Percentiles rank a stretch among this genome's conserved stretches.
Evolutionary conservation across 345 rosid species (phyloP).

Genomic region (Geranium rotundifolium): DNA sequence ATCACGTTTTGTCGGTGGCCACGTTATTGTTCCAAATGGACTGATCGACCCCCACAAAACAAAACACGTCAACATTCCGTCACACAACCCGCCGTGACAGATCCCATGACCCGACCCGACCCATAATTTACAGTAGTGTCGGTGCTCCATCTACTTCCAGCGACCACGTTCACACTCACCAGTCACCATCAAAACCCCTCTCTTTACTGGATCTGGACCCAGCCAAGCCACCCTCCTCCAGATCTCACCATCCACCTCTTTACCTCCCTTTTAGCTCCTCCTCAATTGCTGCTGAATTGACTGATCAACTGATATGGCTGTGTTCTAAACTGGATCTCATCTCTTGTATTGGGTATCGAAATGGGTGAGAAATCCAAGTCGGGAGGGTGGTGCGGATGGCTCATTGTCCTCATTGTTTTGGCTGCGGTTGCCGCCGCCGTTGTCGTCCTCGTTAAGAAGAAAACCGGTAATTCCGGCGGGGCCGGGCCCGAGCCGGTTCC

Average conservation of each 20-base stretch:
- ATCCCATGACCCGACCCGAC: no score
- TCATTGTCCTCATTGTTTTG: conserved; percentile 38
- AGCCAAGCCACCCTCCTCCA: background rate
- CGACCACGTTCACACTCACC: background rate
- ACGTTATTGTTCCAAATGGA: no score
- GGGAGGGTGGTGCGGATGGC: conserved; percentile 62
- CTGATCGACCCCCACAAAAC: no score
- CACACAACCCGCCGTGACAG: no score
- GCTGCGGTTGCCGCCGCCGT: conserved; percentile 44
- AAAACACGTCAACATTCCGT: no score
- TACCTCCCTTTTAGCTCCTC: background rate
- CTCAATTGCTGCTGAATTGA: no score
- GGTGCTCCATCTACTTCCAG: background rate
- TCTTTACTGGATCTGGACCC: background rate
- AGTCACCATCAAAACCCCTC: no score
- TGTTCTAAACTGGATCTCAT: background rate
- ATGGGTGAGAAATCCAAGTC: conserved; percentile 65
- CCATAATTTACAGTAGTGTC: background rate
- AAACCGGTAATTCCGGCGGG: conserved; percentile 28
- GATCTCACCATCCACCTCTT: background rate
- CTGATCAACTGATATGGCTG: background rate
- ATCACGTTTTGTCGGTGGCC: no score
- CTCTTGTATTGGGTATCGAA: background rate
- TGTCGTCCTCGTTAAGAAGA: conserved; percentile 42
- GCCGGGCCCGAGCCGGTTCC: conserved; percentile 47